phyloP scores from a whole-genome alignment of 352 stramenopile species.

The Phytophthora hybrid region DNA sequence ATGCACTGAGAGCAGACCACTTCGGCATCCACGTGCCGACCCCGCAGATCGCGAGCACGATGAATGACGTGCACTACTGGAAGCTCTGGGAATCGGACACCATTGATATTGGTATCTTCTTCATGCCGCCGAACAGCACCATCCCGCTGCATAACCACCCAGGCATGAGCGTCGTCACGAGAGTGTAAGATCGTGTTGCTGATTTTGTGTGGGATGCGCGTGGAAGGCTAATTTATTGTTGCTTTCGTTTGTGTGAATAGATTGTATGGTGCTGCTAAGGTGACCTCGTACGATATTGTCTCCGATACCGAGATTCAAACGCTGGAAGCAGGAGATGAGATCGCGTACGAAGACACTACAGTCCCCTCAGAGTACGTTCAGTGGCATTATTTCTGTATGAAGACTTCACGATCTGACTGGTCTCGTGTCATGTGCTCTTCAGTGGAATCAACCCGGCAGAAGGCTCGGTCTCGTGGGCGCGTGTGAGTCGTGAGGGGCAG shows the following conservation, averaged over 20 bases:
- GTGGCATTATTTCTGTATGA: background rate
- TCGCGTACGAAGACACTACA: conserved; percentile 34
- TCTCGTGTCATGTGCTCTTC: conserved; percentile 10
- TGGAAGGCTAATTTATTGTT: conserved; percentile 8
- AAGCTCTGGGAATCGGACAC: conserved; percentile 88
- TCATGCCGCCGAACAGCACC: conserved; percentile 78
- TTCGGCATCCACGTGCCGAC: conserved; percentile 81
- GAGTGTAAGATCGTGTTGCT: conserved; percentile 59
- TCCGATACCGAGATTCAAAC: conserved; percentile 49
- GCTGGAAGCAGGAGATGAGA: conserved; percentile 41
- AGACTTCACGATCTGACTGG: conserved; percentile 1
- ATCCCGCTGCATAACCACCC: conserved; percentile 88
- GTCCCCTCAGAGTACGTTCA: conserved; percentile 47
- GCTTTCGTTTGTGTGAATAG: conserved; percentile 36
- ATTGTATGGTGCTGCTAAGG: conserved; percentile 76
- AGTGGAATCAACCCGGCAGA: conserved; percentile 50
- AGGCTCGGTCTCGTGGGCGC: conserved; percentile 65
- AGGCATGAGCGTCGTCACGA: conserved; percentile 85
- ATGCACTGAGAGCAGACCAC: conserved; percentile 63
- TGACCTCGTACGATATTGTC: conserved; percentile 80
- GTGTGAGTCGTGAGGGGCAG: conserved; percentile 66
- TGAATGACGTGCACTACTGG: conserved; percentile 87
- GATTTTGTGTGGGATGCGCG: background rate
- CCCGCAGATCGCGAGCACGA: conserved; percentile 68
- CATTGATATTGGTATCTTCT: conserved; percentile 89